Percentiles rank a stretch among this genome's conserved stretches.
phyloP scores from a whole-genome alignment of 2,329 filamentous ascomycete species.

The Chaetomiaceae sp. region DNA sequence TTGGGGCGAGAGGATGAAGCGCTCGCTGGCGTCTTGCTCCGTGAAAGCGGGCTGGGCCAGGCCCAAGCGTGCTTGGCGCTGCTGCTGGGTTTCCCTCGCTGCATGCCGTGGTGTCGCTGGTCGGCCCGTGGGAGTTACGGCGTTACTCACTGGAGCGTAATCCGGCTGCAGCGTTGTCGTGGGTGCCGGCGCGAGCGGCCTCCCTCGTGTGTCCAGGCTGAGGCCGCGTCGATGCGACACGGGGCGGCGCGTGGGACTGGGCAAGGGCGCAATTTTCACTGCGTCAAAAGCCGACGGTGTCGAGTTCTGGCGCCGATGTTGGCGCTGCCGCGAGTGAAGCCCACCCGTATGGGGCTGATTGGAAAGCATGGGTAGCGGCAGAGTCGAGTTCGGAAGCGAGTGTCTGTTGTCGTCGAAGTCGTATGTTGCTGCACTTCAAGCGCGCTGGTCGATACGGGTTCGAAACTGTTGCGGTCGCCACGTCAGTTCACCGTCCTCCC shows the following conservation, averaged over 20 bases:
- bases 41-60: slow-evolving; percentile 34
- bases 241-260: slow-evolving; percentile 45
- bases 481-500: slow-evolving; percentile 2
- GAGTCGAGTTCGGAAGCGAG: slow-evolving; percentile 28
- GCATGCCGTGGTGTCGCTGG: slow-evolving; percentile 66
- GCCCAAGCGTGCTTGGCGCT: slow-evolving; percentile 77
- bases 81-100: slow-evolving; percentile 87
- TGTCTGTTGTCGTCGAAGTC: slow-evolving; percentile 28
- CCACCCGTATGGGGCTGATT: slow-evolving; percentile 54
- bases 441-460: slow-evolving; percentile 39
- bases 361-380: slow-evolving; percentile 33
- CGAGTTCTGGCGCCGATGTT: slow-evolving; percentile 84
- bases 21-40: slow-evolving; percentile 41
- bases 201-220: slow-evolving; percentile 71
- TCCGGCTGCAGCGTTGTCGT: slow-evolving; percentile 39
- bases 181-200: slow-evolving; percentile 40
- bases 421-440: slow-evolving; percentile 42
- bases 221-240: slow-evolving; percentile 73
- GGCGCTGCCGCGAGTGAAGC: slow-evolving; percentile 69
- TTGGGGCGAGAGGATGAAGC: slow-evolving; percentile 54
- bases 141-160: slow-evolving; percentile 49
- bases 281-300: slow-evolving; percentile 75
- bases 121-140: slow-evolving; percentile 54
- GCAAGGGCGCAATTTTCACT: slow-evolving; percentile 63
- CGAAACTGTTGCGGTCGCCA: slow-evolving; percentile 26